Base-by-base conservation (phyloP, 2,329 filamentous ascomycete genomes). In the Alternaria longipes region DNA sequence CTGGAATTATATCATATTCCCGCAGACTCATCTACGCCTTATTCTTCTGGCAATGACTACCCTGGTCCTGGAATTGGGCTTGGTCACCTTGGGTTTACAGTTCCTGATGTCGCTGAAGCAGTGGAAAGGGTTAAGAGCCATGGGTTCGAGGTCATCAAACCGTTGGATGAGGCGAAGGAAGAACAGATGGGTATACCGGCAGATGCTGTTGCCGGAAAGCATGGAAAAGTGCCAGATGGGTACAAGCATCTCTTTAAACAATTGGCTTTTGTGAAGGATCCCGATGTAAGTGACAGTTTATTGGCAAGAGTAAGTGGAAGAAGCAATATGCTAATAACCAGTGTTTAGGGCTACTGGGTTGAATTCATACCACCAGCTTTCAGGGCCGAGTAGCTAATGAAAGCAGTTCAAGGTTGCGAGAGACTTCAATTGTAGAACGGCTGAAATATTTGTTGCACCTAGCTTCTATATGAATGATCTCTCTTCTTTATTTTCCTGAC, bases 71-170 rank as follows among this genome's bases (percentile, higher is more conserved):
- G 69, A 6, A 46, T 76, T 5, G 75, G 75, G 5, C 77, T 78
- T 40, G 74, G 75, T 1, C 76, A 78, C 50, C 58, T 78, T n/a
- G 75, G 76, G 0, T 77, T 78, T 55, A 77, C 73, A 9, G 73
- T 78, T 0, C 74, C 75, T 2, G 63, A 78, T 67, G 74, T 78
- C 1, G 60, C 44, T 8, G 64, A 52, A 12, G 64, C 73, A 16
- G 42, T 77, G 7, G 55, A 70, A 5, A 56, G 72, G 5, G 64
- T 74, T 7, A 59, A 62, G 26, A 51, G 51, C 5, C 71, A 69
- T 58, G 72, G 72, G 1, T 73, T 60, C 22, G 68, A 74, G 32
- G 59, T 75, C 9, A 67, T 71, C 11, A 75, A 75, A 62, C 72
- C 70, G 16, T 45, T 77, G 5, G 71, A 62, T 3, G 71, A 74